phyloP scores from a whole-genome alignment of 2,329 filamentous ascomycete species.

The Coniochaeta sp. region DNA sequence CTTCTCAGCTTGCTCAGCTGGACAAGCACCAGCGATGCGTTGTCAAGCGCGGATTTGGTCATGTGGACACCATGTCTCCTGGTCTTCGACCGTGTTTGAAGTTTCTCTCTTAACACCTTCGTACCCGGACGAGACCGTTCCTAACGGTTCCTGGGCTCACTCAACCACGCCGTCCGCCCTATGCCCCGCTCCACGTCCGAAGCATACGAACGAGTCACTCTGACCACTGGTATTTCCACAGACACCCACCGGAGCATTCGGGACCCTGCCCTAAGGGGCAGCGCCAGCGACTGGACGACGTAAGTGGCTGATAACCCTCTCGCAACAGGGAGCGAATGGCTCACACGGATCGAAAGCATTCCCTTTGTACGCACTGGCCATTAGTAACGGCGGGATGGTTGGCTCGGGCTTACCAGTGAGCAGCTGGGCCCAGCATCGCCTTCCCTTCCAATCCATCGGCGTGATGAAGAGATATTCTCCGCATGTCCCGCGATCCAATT shows the following conservation, averaged over 20 bases:
- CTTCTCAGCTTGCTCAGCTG: not conserved
- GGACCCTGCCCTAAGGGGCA: not conserved
- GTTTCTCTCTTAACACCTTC: too few relatives aligned
- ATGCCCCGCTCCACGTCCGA: not conserved
- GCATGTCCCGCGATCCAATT: too few relatives aligned
- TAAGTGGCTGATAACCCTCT: not conserved
- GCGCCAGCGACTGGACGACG: not conserved
- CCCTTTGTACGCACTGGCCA: not conserved
- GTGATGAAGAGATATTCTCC: too few relatives aligned
- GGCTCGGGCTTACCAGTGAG: not conserved
- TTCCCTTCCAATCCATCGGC: too few relatives aligned
- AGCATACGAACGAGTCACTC: not conserved
- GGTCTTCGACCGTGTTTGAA: not conserved
- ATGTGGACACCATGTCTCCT: not conserved
- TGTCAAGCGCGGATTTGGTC: not conserved
- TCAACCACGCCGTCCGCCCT: not conserved
- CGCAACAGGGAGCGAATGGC: not conserved
- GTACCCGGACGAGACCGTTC: not conserved
- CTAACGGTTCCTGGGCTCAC: not conserved
- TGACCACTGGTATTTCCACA: not conserved
- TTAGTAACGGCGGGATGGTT: not conserved
- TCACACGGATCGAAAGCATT: not conserved
- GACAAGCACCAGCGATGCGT: not conserved
- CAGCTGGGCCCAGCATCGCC: not conserved
- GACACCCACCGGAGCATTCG: not conserved